A percentile compares a stretch with the other conserved stretches of the same genome.
These are phyloP conservation scores for Claviceps paspali DNA, from an alignment of 2,329 filamentous ascomycete genomes.

Conservation along the genomic window DNA sequence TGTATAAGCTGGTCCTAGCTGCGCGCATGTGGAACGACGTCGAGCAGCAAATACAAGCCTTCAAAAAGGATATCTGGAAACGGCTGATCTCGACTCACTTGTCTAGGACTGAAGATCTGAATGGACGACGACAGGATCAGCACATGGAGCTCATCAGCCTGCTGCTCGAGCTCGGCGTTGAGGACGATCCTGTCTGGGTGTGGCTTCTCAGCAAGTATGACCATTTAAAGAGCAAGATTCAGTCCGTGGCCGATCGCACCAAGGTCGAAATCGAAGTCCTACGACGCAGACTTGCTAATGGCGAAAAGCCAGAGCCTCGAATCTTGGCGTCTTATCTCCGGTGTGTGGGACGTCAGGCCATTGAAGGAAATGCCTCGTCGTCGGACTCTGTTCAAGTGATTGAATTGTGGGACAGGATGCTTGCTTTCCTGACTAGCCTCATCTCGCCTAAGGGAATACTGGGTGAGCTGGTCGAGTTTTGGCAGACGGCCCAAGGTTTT, in stretches of 20 bases:
- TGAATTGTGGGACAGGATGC: slow-evolving; percentile 85
- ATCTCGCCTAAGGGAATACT: slow-evolving; percentile 68
- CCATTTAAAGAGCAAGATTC: slow-evolving; percentile 74
- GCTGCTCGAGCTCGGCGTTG: slow-evolving; percentile 82
- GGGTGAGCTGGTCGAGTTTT: slow-evolving; percentile 83
- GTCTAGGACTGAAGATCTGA: slow-evolving; percentile 30
- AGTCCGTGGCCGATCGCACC: slow-evolving; percentile 64
- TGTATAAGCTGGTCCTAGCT: slow-evolving; percentile 76
- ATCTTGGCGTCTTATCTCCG: slow-evolving; percentile 62
- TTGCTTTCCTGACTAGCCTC: slow-evolving; percentile 56
- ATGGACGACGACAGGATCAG: slow-evolving; percentile 52
- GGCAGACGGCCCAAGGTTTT: slow-evolving; percentile 83
- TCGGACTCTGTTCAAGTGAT: slow-evolving; percentile 71
- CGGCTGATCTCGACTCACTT: slow-evolving; percentile 55
- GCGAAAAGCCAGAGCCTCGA: slow-evolving; percentile 54
- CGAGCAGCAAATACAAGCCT: slow-evolving; percentile 67
- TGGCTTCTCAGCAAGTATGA: slow-evolving; percentile 88
- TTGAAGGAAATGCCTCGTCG: slow-evolving; percentile 43
- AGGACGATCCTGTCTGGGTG: slow-evolving; percentile 92
- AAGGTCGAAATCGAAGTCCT: slow-evolving; percentile 87
- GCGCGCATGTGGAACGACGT: slow-evolving; percentile 94
- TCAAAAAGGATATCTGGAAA: slow-evolving; percentile 85
- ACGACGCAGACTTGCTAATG: slow-evolving; percentile 61
- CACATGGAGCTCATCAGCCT: slow-evolving; percentile 85
- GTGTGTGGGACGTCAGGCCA: slow-evolving; percentile 51